These are phyloP conservation scores for Leptographium wingfieldii DNA, from an alignment of 2,329 filamentous ascomycete species.

Conservation along the genomic window DNA sequence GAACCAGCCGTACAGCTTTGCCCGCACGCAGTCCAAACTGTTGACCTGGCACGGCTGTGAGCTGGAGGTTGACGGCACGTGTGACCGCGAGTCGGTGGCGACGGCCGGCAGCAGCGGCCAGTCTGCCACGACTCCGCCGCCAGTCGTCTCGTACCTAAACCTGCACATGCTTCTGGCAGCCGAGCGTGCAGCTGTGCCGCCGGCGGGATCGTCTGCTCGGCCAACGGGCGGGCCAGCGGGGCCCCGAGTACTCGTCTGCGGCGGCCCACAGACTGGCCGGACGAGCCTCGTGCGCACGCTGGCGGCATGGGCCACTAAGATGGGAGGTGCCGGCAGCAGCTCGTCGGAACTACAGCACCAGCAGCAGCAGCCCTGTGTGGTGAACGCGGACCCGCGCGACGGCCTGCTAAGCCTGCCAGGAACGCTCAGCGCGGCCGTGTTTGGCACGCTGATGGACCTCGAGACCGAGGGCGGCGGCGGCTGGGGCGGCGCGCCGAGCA, in stretches of 20 bases:
- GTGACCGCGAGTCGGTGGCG: constrained; percentile 49
- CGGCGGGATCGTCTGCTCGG: constrained; percentile 7
- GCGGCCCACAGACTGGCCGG: constrained; percentile 69
- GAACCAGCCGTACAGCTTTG: constrained; percentile 68
- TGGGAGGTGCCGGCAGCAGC: constrained; percentile 25
- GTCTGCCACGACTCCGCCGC: constrained; percentile 32
- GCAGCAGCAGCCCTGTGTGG: constrained; percentile 57
- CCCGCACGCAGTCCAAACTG: constrained; percentile 72
- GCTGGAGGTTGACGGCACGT: constrained; percentile 59
- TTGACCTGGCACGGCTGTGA: constrained; percentile 87
- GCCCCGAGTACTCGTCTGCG: constrained; percentile 75
- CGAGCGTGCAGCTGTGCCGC: constrained; percentile 46
- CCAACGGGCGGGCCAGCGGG: constrained; percentile 38
- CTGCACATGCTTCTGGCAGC: constrained; percentile 77
- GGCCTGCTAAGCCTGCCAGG: constrained; percentile 67
- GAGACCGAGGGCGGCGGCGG: constrained; percentile 58
- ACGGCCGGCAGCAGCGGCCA: background rate
- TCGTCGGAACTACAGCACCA: constrained; percentile 37
- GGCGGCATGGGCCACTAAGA: constrained; percentile 65
- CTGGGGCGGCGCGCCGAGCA: constrained; percentile 84
- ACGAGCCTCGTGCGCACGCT: constrained; percentile 68
- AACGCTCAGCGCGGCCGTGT: constrained; percentile 73
- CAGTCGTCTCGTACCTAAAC: constrained; percentile 69
- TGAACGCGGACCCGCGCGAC: constrained; percentile 77
- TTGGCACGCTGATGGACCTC: constrained; percentile 76